Conservation (phyloP, 768 basidiomycete species). For the Trametes sanguinea region DNA sequence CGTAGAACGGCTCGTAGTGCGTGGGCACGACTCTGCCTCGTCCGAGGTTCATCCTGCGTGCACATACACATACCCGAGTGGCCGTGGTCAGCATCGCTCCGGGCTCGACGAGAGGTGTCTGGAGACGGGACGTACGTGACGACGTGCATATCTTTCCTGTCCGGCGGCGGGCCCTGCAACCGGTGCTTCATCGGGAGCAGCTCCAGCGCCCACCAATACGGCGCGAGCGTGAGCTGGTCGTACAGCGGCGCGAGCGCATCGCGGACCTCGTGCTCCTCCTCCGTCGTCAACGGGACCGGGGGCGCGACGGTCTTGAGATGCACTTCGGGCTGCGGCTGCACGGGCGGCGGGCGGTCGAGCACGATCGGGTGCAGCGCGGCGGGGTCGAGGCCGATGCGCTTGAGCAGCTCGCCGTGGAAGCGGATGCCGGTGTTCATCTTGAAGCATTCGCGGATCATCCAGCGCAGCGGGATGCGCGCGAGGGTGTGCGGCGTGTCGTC, state of each 20-base stretch:
- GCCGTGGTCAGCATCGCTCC: not conserved
- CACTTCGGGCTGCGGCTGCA: constrained; percentile 16
- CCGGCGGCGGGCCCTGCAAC: constrained; percentile 21
- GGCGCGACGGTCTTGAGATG: constrained; percentile 16
- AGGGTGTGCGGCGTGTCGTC: constrained; percentile 61
- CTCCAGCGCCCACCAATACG: constrained; percentile 71
- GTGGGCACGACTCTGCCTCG: constrained; percentile 27
- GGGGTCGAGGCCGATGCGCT: constrained; percentile 36
- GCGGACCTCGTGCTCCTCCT: constrained; percentile 64
- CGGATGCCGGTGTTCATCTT: constrained; percentile 46
- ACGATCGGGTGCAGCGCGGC: constrained; percentile 31
- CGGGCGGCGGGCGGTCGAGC: constrained; percentile 26
- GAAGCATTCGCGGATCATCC: constrained; percentile 55
- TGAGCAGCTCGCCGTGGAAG: constrained; percentile 36
- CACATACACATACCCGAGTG: too few species aligned
- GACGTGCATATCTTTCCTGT: constrained; percentile 23
- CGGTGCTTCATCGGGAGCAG: constrained; percentile 36
- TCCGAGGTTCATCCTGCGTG: constrained; percentile 26
- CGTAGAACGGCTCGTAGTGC: constrained; percentile 24
- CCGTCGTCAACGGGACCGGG: constrained; percentile 26
- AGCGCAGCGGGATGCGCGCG: constrained; percentile 68
- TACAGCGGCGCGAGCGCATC: constrained; percentile 56
- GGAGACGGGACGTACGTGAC: constrained; percentile 1
- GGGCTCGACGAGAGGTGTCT: constrained; percentile 4
- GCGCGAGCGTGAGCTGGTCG: constrained; percentile 55